Base-by-base conservation (phyloP, 176 grass and related monocot genomes). In the Triticum urartu region DNA sequence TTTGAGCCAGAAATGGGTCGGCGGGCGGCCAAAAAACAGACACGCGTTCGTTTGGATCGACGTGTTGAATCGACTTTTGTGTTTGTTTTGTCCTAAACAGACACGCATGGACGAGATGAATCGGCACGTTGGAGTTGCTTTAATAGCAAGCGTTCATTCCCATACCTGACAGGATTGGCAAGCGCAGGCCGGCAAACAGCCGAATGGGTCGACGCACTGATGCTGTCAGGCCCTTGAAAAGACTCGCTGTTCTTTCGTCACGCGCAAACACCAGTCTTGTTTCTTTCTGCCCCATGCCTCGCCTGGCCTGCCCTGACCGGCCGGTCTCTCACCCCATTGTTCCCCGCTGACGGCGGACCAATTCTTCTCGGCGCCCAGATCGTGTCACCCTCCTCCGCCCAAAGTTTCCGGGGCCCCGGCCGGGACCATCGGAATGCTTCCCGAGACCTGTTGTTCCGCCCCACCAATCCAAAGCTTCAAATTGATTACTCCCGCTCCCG, bases 171-270 rank as follows among this genome's bases (percentile, higher is more conserved):
- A 67, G 71, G 34, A 47, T 63, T 9, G 25, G 38, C 39, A n/a
- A 17, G 34, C 9, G 13, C 25, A 54, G 66, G 81, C 75, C 11
- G 81, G 77, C 68, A 75, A 75, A 75, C 42, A 1, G 18, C 61
- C 13, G 58, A 24, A 4, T 74, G 7, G 72, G 42, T 32, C 42
- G 15, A 48, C 11, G 76, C 30, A 36, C 20, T 24, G 69, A 43
- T 45, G n/a, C 22, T 28, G 40, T 13, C 71, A 20, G 48, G 24
- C 2, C 34, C 34, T 34, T 28, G 28, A 34, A 89, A 85, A 69
- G 88, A 89, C 70, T 2, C 26, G 61, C 15, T 1, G 15, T 78
- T 76, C 88, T 85, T 76, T 68, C 5, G 43, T 45, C 83, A 76
- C 77, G 68, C 68, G 47, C 60, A 7, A 15, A 67, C 52, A 81